Percentiles rank a stretch among this genome's conserved stretches.
phyloP scores from a whole-genome alignment of 768 basidiomycete species.

The Pleurotus salmoneostramineus region DNA sequence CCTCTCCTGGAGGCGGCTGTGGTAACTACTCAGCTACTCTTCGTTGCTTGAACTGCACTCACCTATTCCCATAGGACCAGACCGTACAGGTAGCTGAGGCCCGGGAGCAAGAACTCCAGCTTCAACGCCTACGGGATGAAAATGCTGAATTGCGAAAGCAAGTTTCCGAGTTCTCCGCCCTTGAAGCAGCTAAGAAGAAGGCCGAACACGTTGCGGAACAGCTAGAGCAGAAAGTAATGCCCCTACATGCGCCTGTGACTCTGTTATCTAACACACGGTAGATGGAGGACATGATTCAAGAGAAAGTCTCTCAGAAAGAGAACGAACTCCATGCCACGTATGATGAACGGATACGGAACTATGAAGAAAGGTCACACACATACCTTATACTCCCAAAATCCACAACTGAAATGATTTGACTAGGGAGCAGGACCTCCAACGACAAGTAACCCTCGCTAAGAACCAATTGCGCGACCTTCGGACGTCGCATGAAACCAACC shows the following conservation, averaged over 20 bases:
- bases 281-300: slow-evolving; percentile 95
- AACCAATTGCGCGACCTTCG: slow-evolving; percentile 89
- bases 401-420: not conserved
- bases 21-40: slow-evolving; percentile 29
- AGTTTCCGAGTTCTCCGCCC: slow-evolving; percentile 54
- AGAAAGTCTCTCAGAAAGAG: slow-evolving; percentile 88
- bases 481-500: slow-evolving; percentile 86
- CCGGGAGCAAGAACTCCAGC: slow-evolving; percentile 67
- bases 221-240: slow-evolving; percentile 74
- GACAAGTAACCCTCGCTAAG: slow-evolving; percentile 86
- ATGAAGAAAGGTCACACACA: slow-evolving; percentile 79
- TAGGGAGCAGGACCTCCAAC: slow-evolving; percentile 90
- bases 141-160: slow-evolving; percentile 75
- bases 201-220: slow-evolving; percentile 69
- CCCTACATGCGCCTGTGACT: not conserved
- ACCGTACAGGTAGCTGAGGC: slow-evolving; percentile 87
- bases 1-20: slow-evolving; percentile 94
- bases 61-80: slow-evolving; percentile 64
- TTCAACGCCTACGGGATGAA: slow-evolving; percentile 73
- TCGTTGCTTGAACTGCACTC: not conserved
- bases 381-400: not conserved
- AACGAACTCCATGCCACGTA: slow-evolving; percentile 96
- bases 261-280: slow-evolving; percentile 21
- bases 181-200: slow-evolving; percentile 75
- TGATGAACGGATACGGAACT: slow-evolving; percentile 93